Evolutionary conservation across 2,329 filamentous ascomycete species (phyloP).

Genomic region (Cordyceps fumosorosea): DNA sequence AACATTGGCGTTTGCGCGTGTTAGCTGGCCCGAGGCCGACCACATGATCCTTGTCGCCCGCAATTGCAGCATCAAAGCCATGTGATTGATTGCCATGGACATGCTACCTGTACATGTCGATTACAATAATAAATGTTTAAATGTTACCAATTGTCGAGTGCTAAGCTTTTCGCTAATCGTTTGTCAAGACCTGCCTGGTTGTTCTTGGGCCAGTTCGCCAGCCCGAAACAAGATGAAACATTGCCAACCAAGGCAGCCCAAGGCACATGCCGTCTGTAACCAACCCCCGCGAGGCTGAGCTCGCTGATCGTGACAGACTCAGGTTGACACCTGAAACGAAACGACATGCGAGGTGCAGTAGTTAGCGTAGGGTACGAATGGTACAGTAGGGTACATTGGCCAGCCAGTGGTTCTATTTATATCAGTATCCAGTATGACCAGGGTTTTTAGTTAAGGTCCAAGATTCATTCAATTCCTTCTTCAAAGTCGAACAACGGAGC

Average conservation of each 20-base stretch:
- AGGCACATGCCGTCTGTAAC: background rate
- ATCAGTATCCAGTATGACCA: background rate
- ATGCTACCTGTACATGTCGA: too few species aligned
- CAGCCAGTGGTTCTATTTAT: background rate
- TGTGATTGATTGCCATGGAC: too few species aligned
- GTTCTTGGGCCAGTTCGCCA: background rate
- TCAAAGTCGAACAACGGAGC: too few species aligned
- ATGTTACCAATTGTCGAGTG: too few species aligned
- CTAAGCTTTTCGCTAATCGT: too few species aligned
- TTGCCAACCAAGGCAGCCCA: background rate
- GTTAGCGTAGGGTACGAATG: too few species aligned
- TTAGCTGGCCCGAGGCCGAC: background rate
- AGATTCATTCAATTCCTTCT: too few species aligned
- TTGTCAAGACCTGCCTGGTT: background rate
- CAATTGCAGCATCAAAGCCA: too few species aligned
- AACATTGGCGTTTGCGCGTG: background rate
- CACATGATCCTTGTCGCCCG: too few species aligned
- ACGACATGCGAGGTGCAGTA: background rate
- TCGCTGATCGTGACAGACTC: slow-evolving; percentile 8
- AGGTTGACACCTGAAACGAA: slow-evolving; percentile 13
- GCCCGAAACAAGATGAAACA: slow-evolving; percentile 7
- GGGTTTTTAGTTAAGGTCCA: background rate
- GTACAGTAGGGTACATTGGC: too few species aligned
- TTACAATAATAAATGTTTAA: too few species aligned
- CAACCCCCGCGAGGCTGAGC: background rate